Conservation (phyloP, 805 yeast species). For the Candida sonorensis region DNA sequence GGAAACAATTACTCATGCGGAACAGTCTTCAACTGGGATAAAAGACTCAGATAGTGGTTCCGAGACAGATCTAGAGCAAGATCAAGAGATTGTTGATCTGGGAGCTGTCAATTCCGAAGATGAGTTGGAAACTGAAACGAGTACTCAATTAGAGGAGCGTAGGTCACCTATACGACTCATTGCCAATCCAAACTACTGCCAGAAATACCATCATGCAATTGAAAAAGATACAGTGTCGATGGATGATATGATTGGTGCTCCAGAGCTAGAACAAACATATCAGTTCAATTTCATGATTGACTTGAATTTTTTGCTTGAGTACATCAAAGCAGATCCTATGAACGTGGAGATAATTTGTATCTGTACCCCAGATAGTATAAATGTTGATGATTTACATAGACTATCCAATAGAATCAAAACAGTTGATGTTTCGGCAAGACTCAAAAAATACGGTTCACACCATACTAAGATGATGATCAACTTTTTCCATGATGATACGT, state of each 20-base stretch:
- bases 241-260: constrained; percentile 21
- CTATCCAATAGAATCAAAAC: constrained; percentile 14
- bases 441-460: constrained; percentile 39
- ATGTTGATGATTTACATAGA: constrained; percentile 27
- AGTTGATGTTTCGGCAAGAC: constrained; percentile 23
- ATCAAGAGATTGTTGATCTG: no score
- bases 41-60: no score
- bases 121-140: no score
- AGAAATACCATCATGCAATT: constrained; percentile 11
- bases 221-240: constrained; percentile 23
- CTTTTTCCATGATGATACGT: constrained; percentile 36
- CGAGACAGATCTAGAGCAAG: no score
- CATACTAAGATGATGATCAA: constrained; percentile 67
- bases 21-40: no score
- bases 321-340: constrained; percentile 15
- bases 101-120: no score
- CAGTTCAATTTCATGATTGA: constrained; percentile 30
- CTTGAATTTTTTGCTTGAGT: constrained; percentile 18
- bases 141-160: constrained; percentile 1
- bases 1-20: no score
- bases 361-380: constrained; percentile 27
- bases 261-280: constrained; percentile 17
- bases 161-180: constrained; percentile 23
- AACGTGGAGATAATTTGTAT: constrained; percentile 22
- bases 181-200: constrained; percentile 17